Conservation (phyloP, 148 eudicot species). For the Silene conica region DNA sequence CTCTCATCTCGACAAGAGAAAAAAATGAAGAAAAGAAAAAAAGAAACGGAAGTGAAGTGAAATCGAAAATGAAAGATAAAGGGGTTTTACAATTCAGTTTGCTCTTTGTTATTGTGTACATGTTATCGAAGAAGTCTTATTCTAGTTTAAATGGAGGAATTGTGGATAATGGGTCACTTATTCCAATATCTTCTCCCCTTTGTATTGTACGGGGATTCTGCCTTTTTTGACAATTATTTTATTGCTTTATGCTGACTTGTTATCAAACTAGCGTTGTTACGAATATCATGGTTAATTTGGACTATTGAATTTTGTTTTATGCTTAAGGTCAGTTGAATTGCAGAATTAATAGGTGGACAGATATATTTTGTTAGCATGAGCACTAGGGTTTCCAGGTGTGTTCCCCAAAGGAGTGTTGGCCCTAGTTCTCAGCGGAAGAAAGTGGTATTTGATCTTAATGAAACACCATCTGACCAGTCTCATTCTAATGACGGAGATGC, state of each 20-base stretch:
- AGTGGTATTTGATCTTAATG: conserved; percentile 53
- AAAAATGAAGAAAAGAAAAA: too few relatives aligned
- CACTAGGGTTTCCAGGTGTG: conserved; percentile 34
- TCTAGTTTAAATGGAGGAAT: too few relatives aligned
- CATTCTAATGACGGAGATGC: conserved; percentile 39
- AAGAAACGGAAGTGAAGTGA: too few relatives aligned
- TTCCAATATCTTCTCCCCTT: too few relatives aligned
- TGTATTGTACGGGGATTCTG: too few relatives aligned
- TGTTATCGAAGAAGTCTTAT: too few relatives aligned
- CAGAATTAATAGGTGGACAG: conserved; percentile 14
- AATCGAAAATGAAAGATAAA: too few relatives aligned
- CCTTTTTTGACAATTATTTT: too few relatives aligned
- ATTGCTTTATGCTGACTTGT: neutral
- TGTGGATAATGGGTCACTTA: too few relatives aligned
- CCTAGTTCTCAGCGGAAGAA: conserved; percentile 42
- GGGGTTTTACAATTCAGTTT: too few relatives aligned
- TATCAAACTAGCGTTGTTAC: neutral
- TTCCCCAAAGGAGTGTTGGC: conserved; percentile 24
- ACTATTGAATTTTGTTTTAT: conserved; percentile 9
- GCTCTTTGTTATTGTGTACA: too few relatives aligned
- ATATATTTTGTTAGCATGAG: conserved; percentile 45
- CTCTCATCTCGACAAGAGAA: too few relatives aligned
- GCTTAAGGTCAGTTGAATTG: conserved; percentile 7
- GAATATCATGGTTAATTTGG: conserved; percentile 3
- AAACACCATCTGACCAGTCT: conserved; percentile 33